Base-by-base conservation (phyloP, 306 rosid species). In the Quercus bicolor region DNA sequence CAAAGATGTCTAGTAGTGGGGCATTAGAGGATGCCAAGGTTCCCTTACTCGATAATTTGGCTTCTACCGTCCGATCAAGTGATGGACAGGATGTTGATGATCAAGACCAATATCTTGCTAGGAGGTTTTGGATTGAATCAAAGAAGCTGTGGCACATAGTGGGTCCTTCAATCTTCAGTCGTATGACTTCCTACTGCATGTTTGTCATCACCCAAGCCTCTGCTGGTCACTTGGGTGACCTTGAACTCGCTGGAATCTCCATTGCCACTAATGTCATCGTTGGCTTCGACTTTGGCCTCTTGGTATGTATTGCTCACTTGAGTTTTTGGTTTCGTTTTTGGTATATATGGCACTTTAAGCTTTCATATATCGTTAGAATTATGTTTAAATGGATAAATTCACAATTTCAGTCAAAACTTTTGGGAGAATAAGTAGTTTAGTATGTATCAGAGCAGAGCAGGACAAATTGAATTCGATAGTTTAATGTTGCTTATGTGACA, bases 141-240 rank as follows among this genome's bases (percentile, higher is more conserved):
- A 89, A 76, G 87, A 91, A 88, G 78, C 88, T 93, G 0, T 93
- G 97, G 97, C 89, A 90, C 84, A 88, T 93, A 70, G 90, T 85
- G 1, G 96, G 96, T 9, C 97, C 97, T 2, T 77, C 94, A 20
- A 88, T 93, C 65, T 86, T 90, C 72, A 86, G 92, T 77, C 89
- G 94, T 3, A 23, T 88, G 5, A 75, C 88, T 37, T 70, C 94
- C 52, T 85, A 89, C 76, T 76, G 83, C 28, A 91, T 84, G 84
- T 14, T 91, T 3, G 92, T 93, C 72, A 91, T 91, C 79, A 89
- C 96, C 6, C 96, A 91, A 78, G 87, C 91, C 71, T 91, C 89
- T 26, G 97, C 94, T 6, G 96, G 96, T 52, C 97, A 91, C 72
- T 83, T 93, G 1, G 94, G 96, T 6, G 93, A 91, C 10, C 89